These are phyloP conservation scores for Rhodomyrtus psidioides DNA, from an alignment of 441 rosid species.

Conservation along the genomic window DNA sequence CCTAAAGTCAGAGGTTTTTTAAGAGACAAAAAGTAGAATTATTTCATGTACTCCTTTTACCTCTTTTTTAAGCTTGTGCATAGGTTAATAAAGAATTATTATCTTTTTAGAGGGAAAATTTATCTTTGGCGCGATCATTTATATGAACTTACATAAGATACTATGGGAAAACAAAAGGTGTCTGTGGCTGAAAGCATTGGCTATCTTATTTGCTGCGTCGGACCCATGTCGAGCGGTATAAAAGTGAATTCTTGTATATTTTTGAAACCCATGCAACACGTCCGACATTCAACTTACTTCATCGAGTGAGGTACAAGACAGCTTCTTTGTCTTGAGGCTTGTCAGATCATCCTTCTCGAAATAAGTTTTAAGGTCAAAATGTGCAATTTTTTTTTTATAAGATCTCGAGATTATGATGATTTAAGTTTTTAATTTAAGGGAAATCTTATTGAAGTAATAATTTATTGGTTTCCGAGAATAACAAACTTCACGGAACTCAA, in stretches of 20 bases:
- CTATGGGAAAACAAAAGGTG: too few species aligned
- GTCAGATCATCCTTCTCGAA: background rate
- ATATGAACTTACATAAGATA: background rate
- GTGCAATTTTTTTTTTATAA: too few species aligned
- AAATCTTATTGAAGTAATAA: background rate
- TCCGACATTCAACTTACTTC: background rate
- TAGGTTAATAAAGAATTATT: too few species aligned
- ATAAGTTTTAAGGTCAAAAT: too few species aligned
- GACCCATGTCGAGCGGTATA: background rate
- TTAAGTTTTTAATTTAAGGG: background rate
- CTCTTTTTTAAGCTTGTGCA: background rate
- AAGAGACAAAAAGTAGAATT: too few species aligned
- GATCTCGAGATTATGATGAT: background rate
- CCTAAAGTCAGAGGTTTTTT: too few species aligned
- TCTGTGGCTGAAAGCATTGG: too few species aligned
- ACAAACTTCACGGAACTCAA: background rate
- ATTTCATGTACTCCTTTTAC: background rate
- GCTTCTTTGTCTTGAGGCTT: background rate
- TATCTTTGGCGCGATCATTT: too few species aligned
- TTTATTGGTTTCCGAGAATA: background rate
- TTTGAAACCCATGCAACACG: background rate
- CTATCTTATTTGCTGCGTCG: background rate
- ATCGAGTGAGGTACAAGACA: background rate
- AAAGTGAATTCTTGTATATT: background rate
- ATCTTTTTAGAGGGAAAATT: background rate